Percentiles rank a stretch among this genome's conserved stretches.
These are phyloP conservation scores for Amanita inopinata DNA, from an alignment of 768 basidiomycete species.

Conservation along the genomic window DNA sequence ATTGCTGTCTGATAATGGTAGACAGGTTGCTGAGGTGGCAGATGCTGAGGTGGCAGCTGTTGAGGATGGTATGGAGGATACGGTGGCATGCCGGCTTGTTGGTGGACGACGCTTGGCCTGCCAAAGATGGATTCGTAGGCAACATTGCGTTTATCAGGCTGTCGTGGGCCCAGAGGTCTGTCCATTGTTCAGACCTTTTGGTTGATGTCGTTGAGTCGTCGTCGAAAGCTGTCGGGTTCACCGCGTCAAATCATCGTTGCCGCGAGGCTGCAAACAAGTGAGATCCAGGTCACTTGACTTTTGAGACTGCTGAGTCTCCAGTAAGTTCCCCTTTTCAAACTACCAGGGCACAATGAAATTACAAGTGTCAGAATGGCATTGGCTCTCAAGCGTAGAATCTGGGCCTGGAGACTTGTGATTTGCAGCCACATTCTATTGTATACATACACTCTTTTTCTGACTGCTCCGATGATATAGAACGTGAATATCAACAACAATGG, in stretches of 20 bases:
- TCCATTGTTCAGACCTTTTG: constrained; percentile 27
- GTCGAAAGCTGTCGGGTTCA: constrained; percentile 11
- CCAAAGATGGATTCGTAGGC: constrained; percentile 89
- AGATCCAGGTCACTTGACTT: constrained; percentile 7
- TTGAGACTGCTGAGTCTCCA: too few species aligned
- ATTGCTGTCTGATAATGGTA: constrained; percentile 31
- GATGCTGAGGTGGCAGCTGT: constrained; percentile 18
- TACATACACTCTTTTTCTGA: too few species aligned
- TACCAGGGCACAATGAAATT: too few species aligned
- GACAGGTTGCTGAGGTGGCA: constrained; percentile 19
- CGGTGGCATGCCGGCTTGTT: constrained; percentile 19
- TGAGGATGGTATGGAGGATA: constrained; percentile 17
- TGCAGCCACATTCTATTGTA: too few species aligned
- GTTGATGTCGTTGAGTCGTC: constrained; percentile 9
- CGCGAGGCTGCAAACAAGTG: constrained; percentile 2
- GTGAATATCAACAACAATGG: too few species aligned
- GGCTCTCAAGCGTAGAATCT: too few species aligned
- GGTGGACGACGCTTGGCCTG: constrained; percentile 53
- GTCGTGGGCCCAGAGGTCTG: constrained; percentile 46
- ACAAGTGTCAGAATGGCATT: too few species aligned
- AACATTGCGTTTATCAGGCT: constrained; percentile 65
- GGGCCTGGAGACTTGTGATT: too few species aligned
- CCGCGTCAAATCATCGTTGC: constrained; percentile 9
- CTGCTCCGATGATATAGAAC: too few species aligned
- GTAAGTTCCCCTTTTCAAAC: too few species aligned